A percentile compares a stretch with the other conserved stretches of the same genome.
These are phyloP conservation scores for Xylaria sp. DNA, from an alignment of 2,329 filamentous ascomycete species.

Conservation along the genomic window DNA sequence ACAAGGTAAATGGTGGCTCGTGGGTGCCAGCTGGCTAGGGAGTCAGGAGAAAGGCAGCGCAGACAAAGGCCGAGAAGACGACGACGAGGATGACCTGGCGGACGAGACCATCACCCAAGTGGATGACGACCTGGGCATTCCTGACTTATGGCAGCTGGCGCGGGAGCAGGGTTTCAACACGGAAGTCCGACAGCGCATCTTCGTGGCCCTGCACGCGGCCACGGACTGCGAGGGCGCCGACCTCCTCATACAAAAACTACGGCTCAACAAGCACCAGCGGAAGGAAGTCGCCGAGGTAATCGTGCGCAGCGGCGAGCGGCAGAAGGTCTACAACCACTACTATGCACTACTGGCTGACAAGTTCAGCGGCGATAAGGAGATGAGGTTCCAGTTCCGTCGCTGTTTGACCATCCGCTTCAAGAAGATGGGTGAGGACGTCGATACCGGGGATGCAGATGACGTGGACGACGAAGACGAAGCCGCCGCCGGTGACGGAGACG, in stretches of 20 bases:
- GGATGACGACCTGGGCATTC: constrained; percentile 61
- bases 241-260: constrained; percentile 80
- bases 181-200: constrained; percentile 87
- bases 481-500: constrained; percentile 64
- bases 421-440: constrained; percentile 80
- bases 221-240: constrained; percentile 86
- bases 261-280: constrained; percentile 85
- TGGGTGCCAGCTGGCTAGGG: constrained; percentile 88
- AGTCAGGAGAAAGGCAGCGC: constrained; percentile 23
- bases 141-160: constrained; percentile 79
- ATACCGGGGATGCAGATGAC: constrained; percentile 65
- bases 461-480: constrained; percentile 64
- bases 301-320: constrained; percentile 85
- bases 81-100: constrained; percentile 38
- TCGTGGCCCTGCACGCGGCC: constrained; percentile 88
- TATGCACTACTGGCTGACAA: constrained; percentile 86
- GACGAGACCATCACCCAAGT: constrained; percentile 38
- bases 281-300: constrained; percentile 88
- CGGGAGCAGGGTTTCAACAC: constrained; percentile 87
- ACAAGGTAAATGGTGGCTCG: constrained; percentile 97
- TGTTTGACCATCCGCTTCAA: constrained; percentile 87
- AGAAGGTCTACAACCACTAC: constrained; percentile 89
- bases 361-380: constrained; percentile 77
- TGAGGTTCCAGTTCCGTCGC: constrained; percentile 88
- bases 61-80: constrained; percentile 4